Percentiles rank a stretch among this genome's conserved stretches.
phyloP scores from a whole-genome alignment of 2,329 filamentous ascomycete genomes.

The Epicoccum nigrum region DNA sequence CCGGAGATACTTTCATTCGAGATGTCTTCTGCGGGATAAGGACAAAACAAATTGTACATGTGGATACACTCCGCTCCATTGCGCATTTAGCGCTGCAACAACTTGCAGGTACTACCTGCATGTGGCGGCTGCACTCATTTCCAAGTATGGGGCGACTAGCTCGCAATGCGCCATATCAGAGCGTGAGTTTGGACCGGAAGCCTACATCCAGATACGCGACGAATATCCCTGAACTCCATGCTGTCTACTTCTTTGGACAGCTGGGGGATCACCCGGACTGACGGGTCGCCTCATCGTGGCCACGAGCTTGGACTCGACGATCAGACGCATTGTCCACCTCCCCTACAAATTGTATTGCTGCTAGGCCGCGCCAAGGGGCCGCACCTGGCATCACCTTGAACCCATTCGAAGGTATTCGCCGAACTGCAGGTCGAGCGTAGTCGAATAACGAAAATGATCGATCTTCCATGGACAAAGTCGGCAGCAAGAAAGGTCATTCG shows the following conservation, averaged over 20 bases:
- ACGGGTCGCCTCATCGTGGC: neutral
- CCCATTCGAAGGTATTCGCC: neutral
- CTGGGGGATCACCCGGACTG: neutral
- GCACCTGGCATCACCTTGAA: neutral
- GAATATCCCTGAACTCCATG: neutral
- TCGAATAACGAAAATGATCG: neutral
- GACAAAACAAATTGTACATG: constrained; percentile 3
- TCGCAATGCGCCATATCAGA: neutral
- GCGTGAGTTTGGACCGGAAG: neutral
- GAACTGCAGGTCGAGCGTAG: neutral
- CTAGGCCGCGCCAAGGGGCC: constrained; percentile 6
- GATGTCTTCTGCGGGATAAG: neutral
- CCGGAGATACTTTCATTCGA: constrained; percentile 8
- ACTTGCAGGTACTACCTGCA: neutral
- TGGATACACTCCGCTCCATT: neutral
- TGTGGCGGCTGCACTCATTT: neutral
- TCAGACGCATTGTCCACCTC: constrained; percentile 3
- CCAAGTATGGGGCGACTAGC: neutral
- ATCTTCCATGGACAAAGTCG: neutral
- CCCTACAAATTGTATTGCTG: neutral
- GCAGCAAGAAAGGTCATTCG: neutral
- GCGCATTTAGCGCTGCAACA: constrained; percentile 1
- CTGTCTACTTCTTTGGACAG: neutral
- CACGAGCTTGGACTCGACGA: neutral
- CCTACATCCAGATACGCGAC: neutral